Percentiles rank a stretch among this genome's conserved stretches.
Evolutionary conservation across 345 rosid genomes (phyloP).

Genomic region (Arabis hirsuta): DNA sequence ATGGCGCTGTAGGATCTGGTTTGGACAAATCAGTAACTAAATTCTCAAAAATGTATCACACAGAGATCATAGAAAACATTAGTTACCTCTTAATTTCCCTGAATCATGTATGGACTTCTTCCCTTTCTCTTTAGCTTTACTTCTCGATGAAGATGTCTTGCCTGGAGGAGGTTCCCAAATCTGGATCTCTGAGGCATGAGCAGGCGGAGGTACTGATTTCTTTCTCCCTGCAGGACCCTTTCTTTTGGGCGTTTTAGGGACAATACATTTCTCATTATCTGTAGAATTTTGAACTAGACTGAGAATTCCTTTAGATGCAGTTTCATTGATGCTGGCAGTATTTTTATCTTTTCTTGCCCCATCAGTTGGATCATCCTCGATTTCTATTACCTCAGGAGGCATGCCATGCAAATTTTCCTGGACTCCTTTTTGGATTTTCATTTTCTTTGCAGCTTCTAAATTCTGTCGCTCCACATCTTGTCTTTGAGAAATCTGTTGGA

Average conservation of each 20-base stretch:
- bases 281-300: conserved; percentile 37
- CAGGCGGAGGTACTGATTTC: conserved; percentile 28
- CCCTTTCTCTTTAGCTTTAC: conserved; percentile 43
- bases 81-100: conserved; percentile 50
- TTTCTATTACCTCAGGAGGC: conserved; percentile 33
- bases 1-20: conserved; percentile 13
- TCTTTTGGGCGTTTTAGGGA: conserved; percentile 47
- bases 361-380: conserved; percentile 41
- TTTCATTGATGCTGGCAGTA: conserved; percentile 32
- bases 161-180: conserved; percentile 31
- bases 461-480: conserved; percentile 41
- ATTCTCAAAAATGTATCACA: conserved; percentile 30
- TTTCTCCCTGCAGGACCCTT: conserved; percentile 38
- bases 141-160: conserved; percentile 39
- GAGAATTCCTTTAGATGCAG: conserved; percentile 28
- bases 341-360: conserved; percentile 31
- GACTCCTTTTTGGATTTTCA: conserved; percentile 47
- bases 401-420: conserved; percentile 30
- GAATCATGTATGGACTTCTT: conserved; percentile 35
- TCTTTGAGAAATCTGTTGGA: conserved; percentile 36
- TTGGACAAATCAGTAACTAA: conserved; percentile 32
- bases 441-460: conserved; percentile 49
- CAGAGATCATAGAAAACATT: conserved; percentile 31
- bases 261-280: conserved; percentile 28
- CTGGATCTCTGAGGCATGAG: conserved; percentile 42